phyloP scores from a whole-genome alignment of 495 filamentous ascomycete genomes.

The Friedmanniomyces endolithicus region DNA sequence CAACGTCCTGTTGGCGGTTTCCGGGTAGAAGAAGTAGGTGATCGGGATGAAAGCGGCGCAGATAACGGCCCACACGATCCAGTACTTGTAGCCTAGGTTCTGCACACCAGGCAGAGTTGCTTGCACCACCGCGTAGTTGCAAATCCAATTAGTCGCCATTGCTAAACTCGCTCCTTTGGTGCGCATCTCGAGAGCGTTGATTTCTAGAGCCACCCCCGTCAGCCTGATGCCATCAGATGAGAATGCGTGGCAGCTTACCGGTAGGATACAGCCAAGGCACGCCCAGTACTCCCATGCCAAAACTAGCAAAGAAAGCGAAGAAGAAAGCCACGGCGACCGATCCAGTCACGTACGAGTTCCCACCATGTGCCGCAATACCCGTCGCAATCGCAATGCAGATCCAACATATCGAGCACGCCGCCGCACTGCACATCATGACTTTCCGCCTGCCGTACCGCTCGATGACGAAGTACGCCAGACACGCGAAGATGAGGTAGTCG shows the following conservation, averaged over 20 bases:
- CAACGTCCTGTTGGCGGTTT: slow-evolving; percentile 26
- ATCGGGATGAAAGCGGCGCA: slow-evolving; percentile 22
- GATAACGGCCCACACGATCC: slow-evolving; percentile 27
- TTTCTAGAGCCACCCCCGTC: slow-evolving; percentile 18
- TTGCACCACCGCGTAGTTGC: slow-evolving; percentile 23
- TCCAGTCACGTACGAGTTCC: slow-evolving; percentile 22
- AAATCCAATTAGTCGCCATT: slow-evolving; percentile 24
- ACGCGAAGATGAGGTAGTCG: slow-evolving; percentile 28
- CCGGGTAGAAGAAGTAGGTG: slow-evolving; percentile 29
- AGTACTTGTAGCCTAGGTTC: slow-evolving; percentile 27
- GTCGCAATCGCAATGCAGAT: slow-evolving; percentile 25
- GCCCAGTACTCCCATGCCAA: slow-evolving; percentile 28
- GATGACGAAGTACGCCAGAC: slow-evolving; percentile 28
- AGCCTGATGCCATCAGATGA: not conserved
- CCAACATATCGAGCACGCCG: slow-evolving; percentile 27
- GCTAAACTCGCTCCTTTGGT: slow-evolving; percentile 24
- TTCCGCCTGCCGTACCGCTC: slow-evolving; percentile 21
- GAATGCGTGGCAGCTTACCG: slow-evolving; percentile 17
- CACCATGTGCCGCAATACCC: slow-evolving; percentile 22
- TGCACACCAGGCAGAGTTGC: slow-evolving; percentile 26
- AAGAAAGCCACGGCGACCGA: slow-evolving; percentile 25
- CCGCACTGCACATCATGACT: slow-evolving; percentile 27
- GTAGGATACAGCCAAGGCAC: slow-evolving; percentile 27
- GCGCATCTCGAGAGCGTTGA: slow-evolving; percentile 28
- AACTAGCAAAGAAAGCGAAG: slow-evolving; percentile 21